These are phyloP conservation scores for Clarireedia homoeocarpa DNA, from an alignment of 2,329 filamentous ascomycete genomes.

Conservation along the genomic window DNA sequence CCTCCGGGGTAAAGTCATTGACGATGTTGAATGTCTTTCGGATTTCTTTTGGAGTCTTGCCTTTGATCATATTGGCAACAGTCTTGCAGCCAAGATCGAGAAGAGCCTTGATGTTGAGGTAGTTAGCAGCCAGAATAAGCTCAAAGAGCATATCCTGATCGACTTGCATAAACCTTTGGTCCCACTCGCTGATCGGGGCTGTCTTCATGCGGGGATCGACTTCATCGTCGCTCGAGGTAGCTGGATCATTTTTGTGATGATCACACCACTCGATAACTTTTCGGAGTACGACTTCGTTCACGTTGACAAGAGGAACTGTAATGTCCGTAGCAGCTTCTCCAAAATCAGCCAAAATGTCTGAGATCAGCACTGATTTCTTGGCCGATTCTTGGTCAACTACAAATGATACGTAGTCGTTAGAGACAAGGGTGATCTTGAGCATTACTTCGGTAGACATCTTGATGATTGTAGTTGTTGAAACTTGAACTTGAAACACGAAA, in stretches of 20 bases:
- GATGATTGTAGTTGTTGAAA: not conserved
- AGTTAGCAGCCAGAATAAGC: slow-evolving; percentile 98
- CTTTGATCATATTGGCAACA: slow-evolving; percentile 99
- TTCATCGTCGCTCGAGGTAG: slow-evolving; percentile 77
- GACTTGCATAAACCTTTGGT: slow-evolving; percentile 99
- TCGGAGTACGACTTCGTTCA: slow-evolving; percentile 83
- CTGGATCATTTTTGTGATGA: slow-evolving; percentile 85
- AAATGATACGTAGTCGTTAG: slow-evolving; percentile 42
- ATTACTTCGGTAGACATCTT: slow-evolving; percentile 29
- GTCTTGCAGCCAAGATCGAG: slow-evolving; percentile 99
- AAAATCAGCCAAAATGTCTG: slow-evolving; percentile 95
- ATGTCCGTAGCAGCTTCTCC: slow-evolving; percentile 50
- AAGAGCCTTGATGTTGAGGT: slow-evolving; percentile 96
- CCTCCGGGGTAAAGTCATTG: slow-evolving; percentile 97
- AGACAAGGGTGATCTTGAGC: slow-evolving; percentile 36
- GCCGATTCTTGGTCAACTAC: slow-evolving; percentile 65
- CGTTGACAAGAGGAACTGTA: slow-evolving; percentile 75
- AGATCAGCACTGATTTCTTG: slow-evolving; percentile 90
- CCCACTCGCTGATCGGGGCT: slow-evolving; percentile 98
- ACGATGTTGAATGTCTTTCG: slow-evolving; percentile 99
- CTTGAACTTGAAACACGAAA: not conserved
- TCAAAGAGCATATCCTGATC: slow-evolving; percentile 99
- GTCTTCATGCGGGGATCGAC: slow-evolving; percentile 95
- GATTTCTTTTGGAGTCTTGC: slow-evolving; percentile 98
- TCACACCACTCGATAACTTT: slow-evolving; percentile 99